These are phyloP conservation scores for Pichia sp. DNA, from an alignment of 1,139 yeast species.

Conservation along the genomic window DNA sequence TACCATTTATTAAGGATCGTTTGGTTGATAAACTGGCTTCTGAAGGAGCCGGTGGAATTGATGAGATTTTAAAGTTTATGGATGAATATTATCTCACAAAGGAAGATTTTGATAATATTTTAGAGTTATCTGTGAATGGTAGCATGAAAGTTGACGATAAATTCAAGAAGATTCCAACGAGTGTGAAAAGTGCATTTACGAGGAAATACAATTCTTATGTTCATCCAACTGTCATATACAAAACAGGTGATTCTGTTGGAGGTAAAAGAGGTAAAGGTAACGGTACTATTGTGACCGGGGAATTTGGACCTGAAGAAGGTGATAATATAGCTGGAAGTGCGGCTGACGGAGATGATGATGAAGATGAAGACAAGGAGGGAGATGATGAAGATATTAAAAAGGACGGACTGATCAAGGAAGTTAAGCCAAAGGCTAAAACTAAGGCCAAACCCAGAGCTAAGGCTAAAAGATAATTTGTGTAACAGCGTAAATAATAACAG, in stretches of 20 bases:
- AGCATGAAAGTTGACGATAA: conserved; percentile 33
- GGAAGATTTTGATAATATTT: conserved; percentile 84
- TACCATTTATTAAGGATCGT: conserved; percentile 53
- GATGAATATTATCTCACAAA: conserved; percentile 79
- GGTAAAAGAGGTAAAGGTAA: conserved; percentile 31
- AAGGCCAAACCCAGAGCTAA: neutral
- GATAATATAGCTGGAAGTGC: conserved; percentile 38
- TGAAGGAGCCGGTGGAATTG: conserved; percentile 55
- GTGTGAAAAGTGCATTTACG: conserved; percentile 78
- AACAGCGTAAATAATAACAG: no score
- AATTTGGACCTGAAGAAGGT: conserved; percentile 29
- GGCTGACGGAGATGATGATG: conserved; percentile 29
- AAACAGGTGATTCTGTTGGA: conserved; percentile 49
- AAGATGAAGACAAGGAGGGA: conserved; percentile 30
- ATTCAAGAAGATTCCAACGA: conserved; percentile 60
- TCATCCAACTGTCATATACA: conserved; percentile 85
- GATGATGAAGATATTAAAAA: conserved; percentile 34
- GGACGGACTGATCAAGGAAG: conserved; percentile 26
- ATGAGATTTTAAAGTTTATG: conserved; percentile 56
- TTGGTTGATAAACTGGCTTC: conserved; percentile 48
- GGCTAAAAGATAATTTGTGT: neutral
- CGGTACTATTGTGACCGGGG: conserved; percentile 19
- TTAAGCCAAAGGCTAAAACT: conserved; percentile 1
- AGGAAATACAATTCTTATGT: conserved; percentile 63
- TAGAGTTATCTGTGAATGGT: conserved; percentile 72